Evolutionary conservation across 2,329 filamentous ascomycete genomes (phyloP).

Genomic region (Calycina herbarum): DNA sequence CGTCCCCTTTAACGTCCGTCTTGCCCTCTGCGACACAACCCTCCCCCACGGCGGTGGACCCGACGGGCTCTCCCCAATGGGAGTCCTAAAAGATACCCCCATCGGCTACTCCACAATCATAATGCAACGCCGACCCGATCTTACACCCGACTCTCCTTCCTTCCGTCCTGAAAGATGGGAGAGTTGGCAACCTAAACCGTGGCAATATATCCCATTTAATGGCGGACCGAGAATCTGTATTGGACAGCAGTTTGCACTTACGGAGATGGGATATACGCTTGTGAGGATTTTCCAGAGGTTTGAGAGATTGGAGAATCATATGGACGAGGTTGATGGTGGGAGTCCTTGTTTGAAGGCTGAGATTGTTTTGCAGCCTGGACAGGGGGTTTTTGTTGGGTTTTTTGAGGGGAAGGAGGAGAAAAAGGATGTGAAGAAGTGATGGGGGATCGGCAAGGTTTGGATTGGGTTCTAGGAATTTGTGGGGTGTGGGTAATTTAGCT

Average conservation of each 20-base stretch:
- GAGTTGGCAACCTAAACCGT: constrained; percentile 61
- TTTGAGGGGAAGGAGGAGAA: constrained; percentile 42
- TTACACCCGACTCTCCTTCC: constrained; percentile 55
- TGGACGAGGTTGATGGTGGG: constrained; percentile 55
- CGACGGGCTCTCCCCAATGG: constrained; percentile 61
- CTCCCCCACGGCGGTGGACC: constrained; percentile 71
- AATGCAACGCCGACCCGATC: constrained; percentile 69
- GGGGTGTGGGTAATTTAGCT: too few species aligned
- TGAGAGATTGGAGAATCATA: constrained; percentile 59
- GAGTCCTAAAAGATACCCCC: constrained; percentile 63
- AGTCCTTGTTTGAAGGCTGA: constrained; percentile 56
- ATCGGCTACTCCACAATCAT: constrained; percentile 67
- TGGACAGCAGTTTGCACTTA: constrained; percentile 79
- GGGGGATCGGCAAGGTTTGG: too few species aligned
- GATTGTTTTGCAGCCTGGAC: constrained; percentile 58
- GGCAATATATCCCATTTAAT: constrained; percentile 76
- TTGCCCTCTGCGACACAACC: constrained; percentile 70
- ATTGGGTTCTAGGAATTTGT: too few species aligned
- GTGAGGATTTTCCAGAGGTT: constrained; percentile 73
- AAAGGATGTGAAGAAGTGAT: too few species aligned
- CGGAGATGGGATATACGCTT: constrained; percentile 73
- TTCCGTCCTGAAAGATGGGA: constrained; percentile 66
- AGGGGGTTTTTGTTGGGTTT: constrained; percentile 59
- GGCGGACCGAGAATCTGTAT: constrained; percentile 73
- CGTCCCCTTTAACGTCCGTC: constrained; percentile 77